Conservation (phyloP, 305 asterid genomes). For the Plantago lanceolata region DNA sequence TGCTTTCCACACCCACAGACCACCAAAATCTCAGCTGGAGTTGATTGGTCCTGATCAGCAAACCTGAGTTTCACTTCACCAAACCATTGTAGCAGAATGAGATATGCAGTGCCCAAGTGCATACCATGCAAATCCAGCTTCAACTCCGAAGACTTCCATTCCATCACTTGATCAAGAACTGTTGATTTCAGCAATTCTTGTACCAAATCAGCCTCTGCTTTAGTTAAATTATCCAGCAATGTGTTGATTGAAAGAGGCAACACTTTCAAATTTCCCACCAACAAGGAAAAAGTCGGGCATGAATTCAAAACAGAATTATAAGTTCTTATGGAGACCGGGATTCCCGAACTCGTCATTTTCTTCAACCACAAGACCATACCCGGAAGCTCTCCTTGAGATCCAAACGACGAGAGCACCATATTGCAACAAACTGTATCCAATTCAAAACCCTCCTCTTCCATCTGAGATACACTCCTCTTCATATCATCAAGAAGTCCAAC, state of each 20-base stretch:
- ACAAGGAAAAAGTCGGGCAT: conserved; percentile 43
- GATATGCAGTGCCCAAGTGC: conserved; percentile 66
- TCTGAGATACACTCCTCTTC: conserved; percentile 47
- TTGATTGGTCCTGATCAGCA: conserved; percentile 22
- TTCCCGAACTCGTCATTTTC: conserved; percentile 49
- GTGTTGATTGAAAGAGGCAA: conserved; percentile 52
- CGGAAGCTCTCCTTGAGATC: conserved; percentile 47
- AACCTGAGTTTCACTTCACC: conserved; percentile 42
- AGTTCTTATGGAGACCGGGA: conserved; percentile 53
- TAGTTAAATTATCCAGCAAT: conserved; percentile 36
- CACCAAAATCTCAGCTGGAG: conserved; percentile 52
- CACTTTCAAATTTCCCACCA: conserved; percentile 46
- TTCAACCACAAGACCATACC: conserved; percentile 62
- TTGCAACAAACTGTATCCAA: conserved; percentile 70
- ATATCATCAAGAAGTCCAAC: conserved; percentile 62
- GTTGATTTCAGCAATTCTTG: conserved; percentile 46
- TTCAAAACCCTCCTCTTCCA: conserved; percentile 58
- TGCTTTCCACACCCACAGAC: conserved; percentile 82
- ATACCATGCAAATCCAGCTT: conserved; percentile 88
- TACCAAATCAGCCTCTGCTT: conserved; percentile 49
- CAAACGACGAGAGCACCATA: conserved; percentile 77
- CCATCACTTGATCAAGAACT: conserved; percentile 49
- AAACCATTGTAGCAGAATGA: conserved; percentile 79
- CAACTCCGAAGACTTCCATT: conserved; percentile 50
- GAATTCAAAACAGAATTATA: conserved; percentile 70